A percentile compares a stretch with the other conserved stretches of the same genome.
Conservation (phyloP, 2,329 filamentous ascomycete species). For the Bipolaris cookei region DNA sequence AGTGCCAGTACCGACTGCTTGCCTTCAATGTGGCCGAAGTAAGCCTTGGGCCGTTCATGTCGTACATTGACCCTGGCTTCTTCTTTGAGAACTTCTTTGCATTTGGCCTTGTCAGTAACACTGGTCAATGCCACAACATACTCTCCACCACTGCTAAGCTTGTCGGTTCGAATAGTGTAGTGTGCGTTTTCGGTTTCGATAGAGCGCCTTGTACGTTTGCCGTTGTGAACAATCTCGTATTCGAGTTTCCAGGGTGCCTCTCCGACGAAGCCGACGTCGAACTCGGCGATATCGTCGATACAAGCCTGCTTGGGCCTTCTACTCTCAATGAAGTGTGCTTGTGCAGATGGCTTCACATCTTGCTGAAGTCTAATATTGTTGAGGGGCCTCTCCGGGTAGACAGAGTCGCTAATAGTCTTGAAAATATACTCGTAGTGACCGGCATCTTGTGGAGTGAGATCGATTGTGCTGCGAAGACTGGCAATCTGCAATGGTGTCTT, state of each 20-base stretch:
- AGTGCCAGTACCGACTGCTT: slow-evolving; percentile 76
- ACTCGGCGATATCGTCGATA: slow-evolving; percentile 78
- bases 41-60: slow-evolving; percentile 83
- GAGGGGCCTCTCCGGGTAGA: slow-evolving; percentile 67
- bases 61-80: slow-evolving; percentile 85
- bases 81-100: slow-evolving; percentile 84
- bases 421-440: slow-evolving; percentile 90
- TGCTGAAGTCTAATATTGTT: slow-evolving; percentile 76
- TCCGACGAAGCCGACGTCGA: slow-evolving; percentile 77
- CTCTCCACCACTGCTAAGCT: slow-evolving; percentile 80
- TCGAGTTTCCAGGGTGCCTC: slow-evolving; percentile 88
- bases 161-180: slow-evolving; percentile 76
- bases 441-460: slow-evolving; percentile 79
- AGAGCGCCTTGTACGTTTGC: slow-evolving; percentile 75
- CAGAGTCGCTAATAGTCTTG: slow-evolving; percentile 76
- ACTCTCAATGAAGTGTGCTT: slow-evolving; percentile 70
- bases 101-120: slow-evolving; percentile 84
- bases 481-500: slow-evolving; percentile 60
- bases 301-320: slow-evolving; percentile 70
- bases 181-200: slow-evolving; percentile 66
- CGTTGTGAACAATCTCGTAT: slow-evolving; percentile 90
- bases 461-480: slow-evolving; percentile 81
- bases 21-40: slow-evolving; percentile 85
- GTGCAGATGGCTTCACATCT: slow-evolving; percentile 90
- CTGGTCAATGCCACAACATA: slow-evolving; percentile 86